Conservation (phyloP, 306 rosid species). For the Prinsepia uniflora region DNA sequence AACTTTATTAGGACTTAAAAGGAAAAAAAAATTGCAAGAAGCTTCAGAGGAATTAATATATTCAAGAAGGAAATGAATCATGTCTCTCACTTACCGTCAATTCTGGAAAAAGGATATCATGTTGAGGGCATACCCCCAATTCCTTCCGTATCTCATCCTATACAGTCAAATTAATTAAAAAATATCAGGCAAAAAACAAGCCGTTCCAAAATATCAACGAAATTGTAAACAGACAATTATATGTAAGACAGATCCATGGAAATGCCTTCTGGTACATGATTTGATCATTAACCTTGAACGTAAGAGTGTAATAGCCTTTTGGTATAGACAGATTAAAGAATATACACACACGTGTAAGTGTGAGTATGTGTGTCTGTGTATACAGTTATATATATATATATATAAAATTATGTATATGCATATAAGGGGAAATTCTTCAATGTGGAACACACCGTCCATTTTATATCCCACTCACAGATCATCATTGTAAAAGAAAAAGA, state of each 20-base stretch:
- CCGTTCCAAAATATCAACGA: neutral
- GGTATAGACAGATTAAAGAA: too few species aligned
- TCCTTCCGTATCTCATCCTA: conserved; percentile 94
- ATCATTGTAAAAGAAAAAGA: neutral
- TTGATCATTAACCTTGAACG: neutral
- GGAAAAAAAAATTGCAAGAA: neutral
- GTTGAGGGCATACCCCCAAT: conserved; percentile 94
- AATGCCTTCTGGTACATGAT: neutral
- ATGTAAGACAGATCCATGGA: neutral
- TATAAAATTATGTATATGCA: neutral
- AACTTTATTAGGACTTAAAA: neutral
- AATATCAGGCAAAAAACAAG: conserved; percentile 5
- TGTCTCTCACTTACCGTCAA: conserved; percentile 64
- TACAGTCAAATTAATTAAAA: conserved; percentile 20
- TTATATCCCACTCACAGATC: neutral
- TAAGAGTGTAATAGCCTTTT: neutral
- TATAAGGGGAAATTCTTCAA: neutral
- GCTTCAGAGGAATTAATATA: conserved; percentile 8
- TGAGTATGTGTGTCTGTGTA: too few species aligned
- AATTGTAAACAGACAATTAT: neutral
- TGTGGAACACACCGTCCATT: neutral
- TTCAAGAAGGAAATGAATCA: conserved; percentile 20
- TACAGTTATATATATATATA: too few species aligned
- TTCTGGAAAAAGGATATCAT: conserved; percentile 90
- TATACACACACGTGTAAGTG: too few species aligned